Evolutionary conservation across 2,329 filamentous ascomycete species (phyloP), one percentile per base, ranked within the genome.

Genomic region (Trichophyton verrucosum): DNA sequence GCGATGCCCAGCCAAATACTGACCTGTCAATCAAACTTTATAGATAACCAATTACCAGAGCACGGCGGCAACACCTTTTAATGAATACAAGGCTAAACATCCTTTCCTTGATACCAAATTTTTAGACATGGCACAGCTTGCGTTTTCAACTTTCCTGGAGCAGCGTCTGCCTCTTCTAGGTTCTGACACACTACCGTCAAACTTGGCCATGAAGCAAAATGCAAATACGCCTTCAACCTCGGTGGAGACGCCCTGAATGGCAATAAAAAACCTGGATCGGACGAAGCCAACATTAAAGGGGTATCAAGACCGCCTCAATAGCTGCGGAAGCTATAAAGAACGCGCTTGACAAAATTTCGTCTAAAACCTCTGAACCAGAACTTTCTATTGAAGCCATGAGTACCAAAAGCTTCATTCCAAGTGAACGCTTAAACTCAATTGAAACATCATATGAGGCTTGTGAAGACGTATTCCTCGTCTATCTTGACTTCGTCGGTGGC

Each of bases 251-350:
- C 80, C 3, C 64, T 84, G n/a, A 77, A 78, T 44, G 80, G 80
- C 5, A 77, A 79, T 46, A 74, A 74, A 27, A 77, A 77, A 59
- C 80, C 88, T 0, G 83, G 86, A 6, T 90, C 95, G 68, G 84
- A 85, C 61, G 88, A 95, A 71, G 89, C 89, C 13, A 95, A 95
- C 77, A 76, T 89, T 65, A 95, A 91, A 95, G 95, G 89, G 89
- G 95, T 68, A 81, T 95, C 64, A 85, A 83, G 64, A 86, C 82
- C 0, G 78, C 78, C 1, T 71, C 77, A 15, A 76, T 78, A 1
- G 82, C 84, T 22, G 78, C 80, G 9, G 76, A 77, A 61, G 20
- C 46, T 24, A 24, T 24, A 13, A 4, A 9, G 8, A 22, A 49
- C 80, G 66, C 69, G 49, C 68, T 72, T 57, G 72, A 79, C 1